phyloP scores from a whole-genome alignment of 345 rosid species.

The Salix purpurea region DNA sequence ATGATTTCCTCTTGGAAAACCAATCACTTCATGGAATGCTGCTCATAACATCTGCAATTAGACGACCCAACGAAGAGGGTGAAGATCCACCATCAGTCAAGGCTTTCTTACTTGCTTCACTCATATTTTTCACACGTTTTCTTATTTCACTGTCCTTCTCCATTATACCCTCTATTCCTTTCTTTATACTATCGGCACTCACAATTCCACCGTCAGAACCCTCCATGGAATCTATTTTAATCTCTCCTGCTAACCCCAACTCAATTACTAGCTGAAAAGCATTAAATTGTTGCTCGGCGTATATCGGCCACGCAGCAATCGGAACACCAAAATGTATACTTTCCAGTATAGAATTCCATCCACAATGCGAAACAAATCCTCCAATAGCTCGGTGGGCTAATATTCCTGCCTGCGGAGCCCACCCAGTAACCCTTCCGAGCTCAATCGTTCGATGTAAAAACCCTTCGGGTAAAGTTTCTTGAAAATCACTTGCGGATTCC shows the following conservation, averaged over 20 bases:
- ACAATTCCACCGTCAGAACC: background rate
- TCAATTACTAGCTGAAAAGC: conserved; percentile 3
- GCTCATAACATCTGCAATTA: background rate
- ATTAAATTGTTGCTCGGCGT: conserved; percentile 2
- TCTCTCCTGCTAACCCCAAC: background rate
- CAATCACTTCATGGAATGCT: too few species aligned
- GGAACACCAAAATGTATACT: conserved; percentile 11
- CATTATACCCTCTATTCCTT: background rate
- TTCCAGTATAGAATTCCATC: conserved; percentile 14
- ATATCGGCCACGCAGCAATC: conserved; percentile 5
- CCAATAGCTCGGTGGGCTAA: conserved; percentile 13
- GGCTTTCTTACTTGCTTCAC: background rate
- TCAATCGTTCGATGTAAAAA: conserved; percentile 7
- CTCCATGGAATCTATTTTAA: background rate
- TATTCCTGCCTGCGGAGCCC: conserved; percentile 14
- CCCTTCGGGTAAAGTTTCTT: background rate
- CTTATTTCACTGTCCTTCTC: background rate
- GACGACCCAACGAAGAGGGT: background rate
- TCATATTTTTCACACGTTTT: background rate
- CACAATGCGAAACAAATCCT: conserved; percentile 19
- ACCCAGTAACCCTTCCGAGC: conserved; percentile 3
- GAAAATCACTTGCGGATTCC: background rate
- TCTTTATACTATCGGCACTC: background rate
- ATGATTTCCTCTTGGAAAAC: too few species aligned
- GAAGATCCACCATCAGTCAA: conserved; percentile 7